These are phyloP conservation scores for Clarkia xantiana DNA, from an alignment of 345 rosid genomes.

Conservation along the genomic window DNA sequence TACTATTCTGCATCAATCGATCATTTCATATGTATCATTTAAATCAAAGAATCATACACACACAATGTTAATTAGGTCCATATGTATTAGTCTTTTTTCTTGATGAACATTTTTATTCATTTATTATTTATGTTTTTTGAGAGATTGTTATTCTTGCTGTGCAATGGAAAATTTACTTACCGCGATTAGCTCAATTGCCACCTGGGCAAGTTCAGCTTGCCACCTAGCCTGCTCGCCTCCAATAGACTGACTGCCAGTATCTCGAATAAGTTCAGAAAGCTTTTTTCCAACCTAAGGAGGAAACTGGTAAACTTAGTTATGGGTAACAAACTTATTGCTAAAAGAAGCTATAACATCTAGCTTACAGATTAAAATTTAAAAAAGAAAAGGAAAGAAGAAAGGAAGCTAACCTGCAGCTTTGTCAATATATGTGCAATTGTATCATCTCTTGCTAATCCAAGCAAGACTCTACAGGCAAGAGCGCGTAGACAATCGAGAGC, in stretches of 20 bases:
- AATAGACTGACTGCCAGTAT: conserved; percentile 60
- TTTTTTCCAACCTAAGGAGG: conserved; percentile 75
- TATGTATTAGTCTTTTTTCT: no score
- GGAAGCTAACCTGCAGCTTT: conserved; percentile 67
- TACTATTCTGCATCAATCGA: no score
- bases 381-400: neutral
- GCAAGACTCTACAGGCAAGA: conserved; percentile 84
- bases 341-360: neutral
- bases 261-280: conserved; percentile 89
- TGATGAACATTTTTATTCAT: no score
- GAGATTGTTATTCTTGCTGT: no score
- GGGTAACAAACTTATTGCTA: neutral
- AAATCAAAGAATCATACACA: no score
- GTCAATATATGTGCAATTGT: conserved; percentile 96
- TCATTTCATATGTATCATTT: no score
- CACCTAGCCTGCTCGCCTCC: conserved; percentile 86
- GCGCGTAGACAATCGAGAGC: conserved; percentile 89
- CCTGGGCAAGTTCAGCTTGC: conserved; percentile 91
- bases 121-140: no score
- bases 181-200: conserved; percentile 89
- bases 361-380: neutral
- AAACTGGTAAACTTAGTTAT: neutral
- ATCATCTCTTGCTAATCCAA: conserved; percentile 95
- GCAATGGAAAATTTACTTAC: conserved; percentile 24
- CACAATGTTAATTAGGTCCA: no score